Conservation (phyloP, 2,329 filamentous ascomycete species). For the Rhynchosporium secalis region DNA sequence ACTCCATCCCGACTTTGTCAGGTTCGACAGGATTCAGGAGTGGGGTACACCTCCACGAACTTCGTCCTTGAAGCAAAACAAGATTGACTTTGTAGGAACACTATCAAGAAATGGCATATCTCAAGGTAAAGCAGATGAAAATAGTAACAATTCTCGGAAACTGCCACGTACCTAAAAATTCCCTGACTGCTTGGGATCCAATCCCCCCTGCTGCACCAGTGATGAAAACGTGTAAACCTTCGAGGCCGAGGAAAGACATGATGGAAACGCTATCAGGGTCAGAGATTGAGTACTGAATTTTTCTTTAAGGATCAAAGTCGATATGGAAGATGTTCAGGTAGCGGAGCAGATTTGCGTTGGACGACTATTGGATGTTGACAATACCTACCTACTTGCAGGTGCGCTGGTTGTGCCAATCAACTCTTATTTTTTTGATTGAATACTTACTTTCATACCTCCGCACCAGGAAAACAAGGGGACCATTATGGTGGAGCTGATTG, state of each 20-base stretch:
- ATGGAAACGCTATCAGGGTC: not conserved
- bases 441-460: too few relatives aligned
- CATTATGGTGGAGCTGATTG: too few relatives aligned
- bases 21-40: conserved; percentile 8
- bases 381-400: too few relatives aligned
- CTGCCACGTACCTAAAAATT: conserved; percentile 50
- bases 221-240: conserved; percentile 50
- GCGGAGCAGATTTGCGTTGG: too few relatives aligned
- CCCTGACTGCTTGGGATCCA: conserved; percentile 50
- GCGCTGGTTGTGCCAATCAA: too few relatives aligned
- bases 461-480: too few relatives aligned
- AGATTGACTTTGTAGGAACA: not conserved
- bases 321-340: too few relatives aligned
- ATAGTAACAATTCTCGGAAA: not conserved
- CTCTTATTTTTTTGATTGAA: too few relatives aligned
- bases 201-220: conserved; percentile 55
- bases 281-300: not conserved
- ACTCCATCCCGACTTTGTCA: not conserved
- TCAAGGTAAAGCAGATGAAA: too few relatives aligned
- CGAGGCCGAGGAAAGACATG: conserved; percentile 31
- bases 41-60: conserved; percentile 4
- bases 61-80: conserved; percentile 9
- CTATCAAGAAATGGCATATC: not conserved
- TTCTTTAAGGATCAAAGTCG: not conserved
- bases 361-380: too few relatives aligned